A percentile compares a stretch with the other conserved stretches of the same genome.
These are phyloP conservation scores for Mortierella hygrophila DNA, from an alignment of 192 early-diverging fungal species.

Conservation along the genomic window DNA sequence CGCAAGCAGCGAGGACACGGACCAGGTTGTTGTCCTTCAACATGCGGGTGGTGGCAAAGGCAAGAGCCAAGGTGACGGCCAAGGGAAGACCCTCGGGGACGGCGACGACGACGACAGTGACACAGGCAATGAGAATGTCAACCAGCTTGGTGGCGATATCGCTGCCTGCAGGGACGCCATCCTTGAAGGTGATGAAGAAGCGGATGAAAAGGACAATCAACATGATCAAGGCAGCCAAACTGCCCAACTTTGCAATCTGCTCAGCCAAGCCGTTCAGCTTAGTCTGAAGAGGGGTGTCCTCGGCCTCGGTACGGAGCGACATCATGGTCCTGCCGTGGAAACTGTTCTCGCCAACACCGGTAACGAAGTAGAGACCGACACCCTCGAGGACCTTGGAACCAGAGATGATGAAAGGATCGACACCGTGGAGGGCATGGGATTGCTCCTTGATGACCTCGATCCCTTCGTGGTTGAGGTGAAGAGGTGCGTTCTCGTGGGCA, in stretches of 20 bases:
- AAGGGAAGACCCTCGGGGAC: conserved; percentile 97
- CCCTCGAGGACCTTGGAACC: conserved; percentile 93
- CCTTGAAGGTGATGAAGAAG: conserved; percentile 75
- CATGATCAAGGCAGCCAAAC: conserved; percentile 84
- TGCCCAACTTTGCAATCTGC: conserved; percentile 93
- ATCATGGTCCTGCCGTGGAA: conserved; percentile 91
- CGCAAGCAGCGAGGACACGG: conserved; percentile 93
- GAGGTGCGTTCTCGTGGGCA: conserved; percentile 21
- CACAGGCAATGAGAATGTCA: conserved; percentile 86
- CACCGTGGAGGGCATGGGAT: conserved; percentile 25
- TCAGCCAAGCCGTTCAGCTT: conserved; percentile 93
- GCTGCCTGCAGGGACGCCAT: conserved; percentile 51
- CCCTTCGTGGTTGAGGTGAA: conserved; percentile 48
- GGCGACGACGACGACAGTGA: conserved; percentile 96
- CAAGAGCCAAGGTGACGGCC: conserved; percentile 94
- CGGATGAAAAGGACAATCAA: conserved; percentile 84
- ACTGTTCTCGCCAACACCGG: conserved; percentile 87
- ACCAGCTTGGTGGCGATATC: conserved; percentile 71
- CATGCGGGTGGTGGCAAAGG: conserved; percentile 95
- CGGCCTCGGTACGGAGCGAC: conserved; percentile 84
- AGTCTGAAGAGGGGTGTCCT: conserved; percentile 92
- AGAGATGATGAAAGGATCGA: conserved; percentile 88
- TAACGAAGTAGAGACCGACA: conserved; percentile 85
- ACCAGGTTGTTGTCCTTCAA: conserved; percentile 97
- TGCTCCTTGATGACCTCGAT: conserved; percentile 47